Evolutionary conservation across 2,329 filamentous ascomycete genomes (phyloP), one percentile per base, ranked within the genome.

Genomic region (Cladosporium sp.): DNA sequence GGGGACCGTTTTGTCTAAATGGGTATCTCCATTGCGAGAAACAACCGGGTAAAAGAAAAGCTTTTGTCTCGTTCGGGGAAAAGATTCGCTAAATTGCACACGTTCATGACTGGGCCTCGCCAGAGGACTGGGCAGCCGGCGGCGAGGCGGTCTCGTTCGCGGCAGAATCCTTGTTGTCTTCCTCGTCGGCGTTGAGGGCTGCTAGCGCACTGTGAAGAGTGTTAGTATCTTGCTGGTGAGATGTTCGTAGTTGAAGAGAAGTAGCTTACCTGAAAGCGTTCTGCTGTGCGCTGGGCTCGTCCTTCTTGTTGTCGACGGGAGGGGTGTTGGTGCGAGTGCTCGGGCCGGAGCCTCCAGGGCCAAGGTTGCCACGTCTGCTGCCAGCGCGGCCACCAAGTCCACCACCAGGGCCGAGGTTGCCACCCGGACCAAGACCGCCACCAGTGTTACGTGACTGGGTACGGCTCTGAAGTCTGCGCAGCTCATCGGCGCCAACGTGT

Each of bases 301-400:
- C 83, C 72, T 86, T 83, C 74, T 84, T 84, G 74, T 88, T 87
- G 73, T 84, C 82, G 26, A 84, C 83, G 54, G 93, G 91, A 64
- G 93, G 93, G 58, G 94, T 98, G 73, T 91, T 92, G 64, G 92
- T 96, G 71, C 95, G 89, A 67, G 93, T 97, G 64, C 92, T 96
- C 71, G 89, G 87, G 72, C 88, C 91, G 67, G 93, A 97, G n/a
- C 70, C 71, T 28, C 66, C 69, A 30, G 74, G 72, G 62, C 72
- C 72, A 61, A 74, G 70, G 43, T 71, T 70, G 56, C 74, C 74
- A 64, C 74, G 72, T 66, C 93, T 91, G 76, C 93, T 97, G 83
- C 92, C 94, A 82, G 91, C 96, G 70, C 95, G 89, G n/a, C 90
- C 91, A 70, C 87, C 88, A 85, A 96, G 69, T 64, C 70, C 91